Base-by-base conservation (phyloP, 1,284 basidiomycete species). In the Pseudozyma hubeiensis region DNA sequence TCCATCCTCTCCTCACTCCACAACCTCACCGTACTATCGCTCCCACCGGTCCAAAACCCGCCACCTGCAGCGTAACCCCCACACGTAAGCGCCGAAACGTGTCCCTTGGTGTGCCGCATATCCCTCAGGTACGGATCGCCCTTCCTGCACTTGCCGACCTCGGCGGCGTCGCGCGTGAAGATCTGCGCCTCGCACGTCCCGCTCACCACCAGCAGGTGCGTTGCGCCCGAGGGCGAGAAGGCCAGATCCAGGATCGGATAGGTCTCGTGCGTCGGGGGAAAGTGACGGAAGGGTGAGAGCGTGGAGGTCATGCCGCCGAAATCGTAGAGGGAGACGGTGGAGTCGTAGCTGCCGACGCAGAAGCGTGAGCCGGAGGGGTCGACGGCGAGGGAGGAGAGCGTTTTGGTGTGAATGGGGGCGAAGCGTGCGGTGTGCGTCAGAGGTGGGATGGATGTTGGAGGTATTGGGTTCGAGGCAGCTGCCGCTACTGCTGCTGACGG, bases 111-210 rank as follows among this genome's bases (percentile, higher is more conserved):
- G 81, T 97, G 91, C 85, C 94, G 93, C 93, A 99, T 97, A 86
- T 99, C 97, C 56, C 97, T 90, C 79, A 99, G 92, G 84, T 98
- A 99, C 70, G 92, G 93, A 86, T 99, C 97, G 37, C 97, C 97
- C 86, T 98, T 98, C 91, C 65, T 92, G 89, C 65, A 82, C 34
- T 52, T 63, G 0, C 58, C 69, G 0, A 79, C n/a, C 35, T 79
- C 68, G 1, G 62, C 61, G 11, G 79, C 82, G 19, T 84, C 79
- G 5, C 78, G 60, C 80, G 92, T 91, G 83, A 91, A 99, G 41
- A 99, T 85, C 84, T 93, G 95, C 1, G 94, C 90, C 82, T 95
- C 92, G 6, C 89, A 87, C 3, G 93, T 94, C 0, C 93, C 95
- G 33, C 92, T 92, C n/a, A 96, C 88, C 34, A 76, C 77, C 10